These are phyloP conservation scores for Aspergillus terreus DNA, from an alignment of 2,329 filamentous ascomycete genomes.

Conservation along the genomic window DNA sequence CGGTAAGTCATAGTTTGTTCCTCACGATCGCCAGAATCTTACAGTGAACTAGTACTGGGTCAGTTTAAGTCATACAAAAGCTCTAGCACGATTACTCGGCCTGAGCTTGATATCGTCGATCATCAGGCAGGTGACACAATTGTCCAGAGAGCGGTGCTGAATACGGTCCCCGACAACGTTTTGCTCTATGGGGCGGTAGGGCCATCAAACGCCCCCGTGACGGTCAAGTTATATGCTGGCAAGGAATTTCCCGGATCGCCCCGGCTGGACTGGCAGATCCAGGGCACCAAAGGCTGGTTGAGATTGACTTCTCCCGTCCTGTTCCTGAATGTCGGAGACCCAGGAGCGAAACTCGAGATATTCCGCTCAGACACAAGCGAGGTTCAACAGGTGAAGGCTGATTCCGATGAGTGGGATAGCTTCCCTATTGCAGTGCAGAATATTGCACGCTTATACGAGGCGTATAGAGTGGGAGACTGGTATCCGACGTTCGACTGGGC, in stretches of 20 bases:
- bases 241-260: constrained; percentile 23
- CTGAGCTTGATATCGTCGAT: constrained; percentile 3
- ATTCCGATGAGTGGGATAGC: constrained; percentile 47
- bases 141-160: not conserved
- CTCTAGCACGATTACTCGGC: constrained; percentile 3
- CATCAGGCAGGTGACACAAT: not conserved
- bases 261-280: constrained; percentile 22
- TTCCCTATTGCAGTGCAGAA: constrained; percentile 45
- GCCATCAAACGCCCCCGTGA: constrained; percentile 20
- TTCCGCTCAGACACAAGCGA: constrained; percentile 48
- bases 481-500: constrained; percentile 46
- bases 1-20: not conserved
- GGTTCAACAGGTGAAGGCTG: constrained; percentile 36
- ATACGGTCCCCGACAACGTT: constrained; percentile 7
- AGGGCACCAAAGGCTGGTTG: constrained; percentile 38
- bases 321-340: constrained; percentile 32
- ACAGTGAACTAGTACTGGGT: not conserved
- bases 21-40: not conserved
- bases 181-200: constrained; percentile 10
- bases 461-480: constrained; percentile 42
- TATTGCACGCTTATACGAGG: constrained; percentile 57
- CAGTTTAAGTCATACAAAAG: constrained; percentile 2
- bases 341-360: constrained; percentile 47
- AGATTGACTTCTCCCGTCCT: constrained; percentile 32
- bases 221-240: constrained; percentile 50